phyloP scores from a whole-genome alignment of 257 asterid genomes.

The Solanum okadae region DNA sequence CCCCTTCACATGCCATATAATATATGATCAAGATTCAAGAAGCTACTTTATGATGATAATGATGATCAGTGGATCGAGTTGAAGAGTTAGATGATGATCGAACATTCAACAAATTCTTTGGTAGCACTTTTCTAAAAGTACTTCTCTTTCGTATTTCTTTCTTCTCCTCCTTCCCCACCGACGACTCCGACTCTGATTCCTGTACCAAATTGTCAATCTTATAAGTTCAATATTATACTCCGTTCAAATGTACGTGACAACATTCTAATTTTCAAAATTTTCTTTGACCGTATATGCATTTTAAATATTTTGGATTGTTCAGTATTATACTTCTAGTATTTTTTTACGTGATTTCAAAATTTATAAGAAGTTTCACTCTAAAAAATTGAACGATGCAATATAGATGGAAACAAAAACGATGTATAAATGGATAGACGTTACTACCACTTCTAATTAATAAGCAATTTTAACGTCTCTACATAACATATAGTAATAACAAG shows the following conservation, averaged over 20 bases:
- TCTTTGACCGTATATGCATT: too few species aligned
- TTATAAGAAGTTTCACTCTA: background rate
- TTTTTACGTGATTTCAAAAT: background rate
- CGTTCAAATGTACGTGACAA: background rate
- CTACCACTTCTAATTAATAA: background rate
- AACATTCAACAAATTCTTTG: conserved; percentile 22
- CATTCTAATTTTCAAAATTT: background rate
- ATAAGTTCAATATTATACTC: background rate
- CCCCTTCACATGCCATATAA: background rate
- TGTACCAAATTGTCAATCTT: background rate
- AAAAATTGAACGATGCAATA: background rate
- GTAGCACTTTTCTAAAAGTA: conserved; percentile 22
- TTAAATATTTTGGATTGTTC: background rate
- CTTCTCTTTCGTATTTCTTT: conserved; percentile 19
- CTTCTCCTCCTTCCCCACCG: conserved; percentile 2
- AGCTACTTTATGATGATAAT: background rate
- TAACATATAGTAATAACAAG: background rate
- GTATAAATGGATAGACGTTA: background rate
- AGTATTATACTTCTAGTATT: background rate
- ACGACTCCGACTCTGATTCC: background rate
- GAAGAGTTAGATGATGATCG: conserved; percentile 16
- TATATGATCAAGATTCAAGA: background rate
- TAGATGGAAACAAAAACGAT: too few species aligned
- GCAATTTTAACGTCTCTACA: background rate
- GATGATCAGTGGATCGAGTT: background rate